These are phyloP conservation scores for Ceratocystiopsis sp. DNA, from an alignment of 2,329 filamentous ascomycete genomes.

Conservation along the genomic window DNA sequence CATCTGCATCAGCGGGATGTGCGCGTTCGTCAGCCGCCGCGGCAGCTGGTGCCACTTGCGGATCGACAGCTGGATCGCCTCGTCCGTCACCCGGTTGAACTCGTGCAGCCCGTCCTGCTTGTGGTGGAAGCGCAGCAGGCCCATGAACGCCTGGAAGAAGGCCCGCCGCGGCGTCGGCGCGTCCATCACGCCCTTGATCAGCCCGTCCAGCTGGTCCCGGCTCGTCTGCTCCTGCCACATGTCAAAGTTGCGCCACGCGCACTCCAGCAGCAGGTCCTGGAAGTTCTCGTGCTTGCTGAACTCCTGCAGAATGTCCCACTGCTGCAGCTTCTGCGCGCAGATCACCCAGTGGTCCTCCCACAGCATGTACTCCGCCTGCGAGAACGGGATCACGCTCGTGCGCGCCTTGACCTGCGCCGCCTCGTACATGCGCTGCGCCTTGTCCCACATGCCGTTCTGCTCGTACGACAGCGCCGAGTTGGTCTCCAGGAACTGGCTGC, in stretches of 20 bases:
- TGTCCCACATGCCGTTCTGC: slow-evolving; percentile 98
- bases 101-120: slow-evolving; percentile 67
- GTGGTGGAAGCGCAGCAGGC: slow-evolving; percentile 80
- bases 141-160: slow-evolving; percentile 99
- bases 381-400: slow-evolving; percentile 90
- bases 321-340: slow-evolving; percentile 93
- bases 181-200: slow-evolving; percentile 96
- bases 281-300: slow-evolving; percentile 98
- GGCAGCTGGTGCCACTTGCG: slow-evolving; percentile 99
- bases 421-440: slow-evolving; percentile 93
- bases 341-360: slow-evolving; percentile 99
- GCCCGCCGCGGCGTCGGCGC: slow-evolving; percentile 83
- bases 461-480: slow-evolving; percentile 96
- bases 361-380: slow-evolving; percentile 91
- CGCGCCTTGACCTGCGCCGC: slow-evolving; percentile 92
- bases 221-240: slow-evolving; percentile 82
- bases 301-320: slow-evolving; percentile 95
- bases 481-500: slow-evolving; percentile 92
- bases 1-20: slow-evolving; percentile 87
- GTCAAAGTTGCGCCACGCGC: slow-evolving; percentile 88
- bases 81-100: slow-evolving; percentile 82
- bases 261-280: slow-evolving; percentile 87
- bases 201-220: slow-evolving; percentile 74
- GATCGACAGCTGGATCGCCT: slow-evolving; percentile 92
- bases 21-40: slow-evolving; percentile 78